phyloP scores from a whole-genome alignment of 495 filamentous ascomycete species.

The Xylaria longipes region DNA sequence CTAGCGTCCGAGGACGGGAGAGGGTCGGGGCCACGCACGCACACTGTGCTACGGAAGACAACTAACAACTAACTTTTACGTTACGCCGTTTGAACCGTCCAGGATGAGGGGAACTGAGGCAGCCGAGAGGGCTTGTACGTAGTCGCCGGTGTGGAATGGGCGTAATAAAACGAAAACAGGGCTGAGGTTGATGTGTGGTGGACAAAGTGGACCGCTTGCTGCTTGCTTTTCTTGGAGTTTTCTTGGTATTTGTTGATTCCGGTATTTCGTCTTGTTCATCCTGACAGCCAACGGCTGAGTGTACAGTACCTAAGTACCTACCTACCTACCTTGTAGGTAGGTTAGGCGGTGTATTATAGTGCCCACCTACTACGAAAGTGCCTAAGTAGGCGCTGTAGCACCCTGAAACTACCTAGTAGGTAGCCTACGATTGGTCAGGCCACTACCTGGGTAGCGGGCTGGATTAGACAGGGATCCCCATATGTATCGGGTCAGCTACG shows the following conservation, averaged over 20 bases:
- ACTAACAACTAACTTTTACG: too few species aligned
- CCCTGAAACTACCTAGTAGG: not conserved
- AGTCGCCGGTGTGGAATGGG: not conserved
- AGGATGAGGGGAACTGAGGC: not conserved
- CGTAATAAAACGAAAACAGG: conserved; percentile 8
- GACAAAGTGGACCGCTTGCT: conserved; percentile 15
- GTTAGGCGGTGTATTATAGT: too few species aligned
- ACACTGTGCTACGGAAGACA: conserved; percentile 3
- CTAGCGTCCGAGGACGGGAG: conserved; percentile 6
- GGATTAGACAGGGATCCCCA: not conserved
- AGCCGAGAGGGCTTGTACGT: conserved; percentile 2
- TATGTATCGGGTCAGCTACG: not conserved
- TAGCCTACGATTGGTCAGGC: not conserved
- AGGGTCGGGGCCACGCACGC: not conserved
- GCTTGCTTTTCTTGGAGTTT: conserved; percentile 20
- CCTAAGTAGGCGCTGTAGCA: not conserved
- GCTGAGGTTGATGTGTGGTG: conserved; percentile 23
- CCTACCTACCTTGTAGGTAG: too few species aligned
- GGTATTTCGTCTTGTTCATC: not conserved
- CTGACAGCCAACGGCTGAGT: not conserved
- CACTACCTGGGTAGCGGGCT: not conserved
- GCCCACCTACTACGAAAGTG: not conserved
- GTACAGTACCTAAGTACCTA: not conserved
- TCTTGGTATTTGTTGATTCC: conserved; percentile 8
- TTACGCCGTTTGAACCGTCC: not conserved